A percentile compares a stretch with the other conserved stretches of the same genome.
Conservation (phyloP, 2,329 filamentous ascomycete species). For the Pseudocercospora macadamiae region DNA sequence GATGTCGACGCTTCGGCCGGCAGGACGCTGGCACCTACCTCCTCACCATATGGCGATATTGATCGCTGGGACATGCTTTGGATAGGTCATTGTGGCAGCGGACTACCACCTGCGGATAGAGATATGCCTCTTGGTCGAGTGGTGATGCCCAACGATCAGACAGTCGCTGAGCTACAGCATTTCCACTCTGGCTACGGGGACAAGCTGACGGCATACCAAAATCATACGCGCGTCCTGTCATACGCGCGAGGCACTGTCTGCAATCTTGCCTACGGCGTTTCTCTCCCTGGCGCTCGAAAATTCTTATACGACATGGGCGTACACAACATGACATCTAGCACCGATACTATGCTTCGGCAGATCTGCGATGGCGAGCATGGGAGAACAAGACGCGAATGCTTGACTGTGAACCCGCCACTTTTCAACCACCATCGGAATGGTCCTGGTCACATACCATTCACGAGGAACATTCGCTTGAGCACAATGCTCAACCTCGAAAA, state of each 20-base stretch:
- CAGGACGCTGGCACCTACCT: slow-evolving; percentile 23
- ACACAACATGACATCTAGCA: slow-evolving; percentile 44
- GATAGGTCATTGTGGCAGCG: slow-evolving; percentile 36
- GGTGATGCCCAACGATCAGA: slow-evolving; percentile 24
- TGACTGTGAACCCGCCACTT: not conserved
- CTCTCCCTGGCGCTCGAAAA: slow-evolving; percentile 47
- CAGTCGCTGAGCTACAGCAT: slow-evolving; percentile 27
- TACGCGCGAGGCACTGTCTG: slow-evolving; percentile 46
- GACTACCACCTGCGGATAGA: slow-evolving; percentile 11
- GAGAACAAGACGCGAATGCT: not conserved
- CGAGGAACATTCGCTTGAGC: slow-evolving; percentile 46
- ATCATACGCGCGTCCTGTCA: slow-evolving; percentile 51
- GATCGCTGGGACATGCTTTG: slow-evolving; percentile 42
- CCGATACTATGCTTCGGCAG: slow-evolving; percentile 26
- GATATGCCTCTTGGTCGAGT: slow-evolving; percentile 21
- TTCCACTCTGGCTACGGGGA: slow-evolving; percentile 25
- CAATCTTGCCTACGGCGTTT: slow-evolving; percentile 51
- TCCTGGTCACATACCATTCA: slow-evolving; percentile 36
- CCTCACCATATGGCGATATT: slow-evolving; percentile 43
- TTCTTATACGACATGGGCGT: slow-evolving; percentile 49
- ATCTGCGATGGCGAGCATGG: not conserved
- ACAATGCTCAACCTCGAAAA: slow-evolving; percentile 47
- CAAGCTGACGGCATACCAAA: slow-evolving; percentile 21
- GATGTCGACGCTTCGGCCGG: slow-evolving; percentile 15
- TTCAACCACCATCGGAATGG: slow-evolving; percentile 31